A percentile compares a stretch with the other conserved stretches of the same genome.
Conservation (phyloP, 1,139 yeast genomes). For the Kodamaea plutei region DNA sequence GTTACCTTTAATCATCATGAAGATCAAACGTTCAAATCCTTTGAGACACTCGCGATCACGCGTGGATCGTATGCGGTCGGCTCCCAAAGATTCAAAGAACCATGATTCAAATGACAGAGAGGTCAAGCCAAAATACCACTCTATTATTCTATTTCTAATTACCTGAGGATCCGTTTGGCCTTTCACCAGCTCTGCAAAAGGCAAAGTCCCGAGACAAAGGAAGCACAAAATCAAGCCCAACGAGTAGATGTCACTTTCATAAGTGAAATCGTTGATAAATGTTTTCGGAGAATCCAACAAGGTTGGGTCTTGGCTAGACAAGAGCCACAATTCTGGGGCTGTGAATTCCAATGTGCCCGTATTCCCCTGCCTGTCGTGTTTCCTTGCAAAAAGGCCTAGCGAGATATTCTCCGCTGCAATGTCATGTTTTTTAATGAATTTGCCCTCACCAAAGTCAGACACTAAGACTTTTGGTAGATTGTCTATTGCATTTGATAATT, state of each 20-base stretch:
- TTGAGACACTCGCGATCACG: constrained; percentile 9
- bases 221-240: constrained; percentile 77
- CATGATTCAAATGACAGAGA: constrained; percentile 21
- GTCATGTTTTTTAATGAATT: constrained; percentile 50
- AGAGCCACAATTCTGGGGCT: constrained; percentile 71
- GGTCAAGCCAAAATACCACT: constrained; percentile 28
- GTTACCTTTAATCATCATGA: constrained; percentile 31
- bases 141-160: constrained; percentile 23
- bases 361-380: constrained; percentile 47
- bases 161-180: constrained; percentile 35
- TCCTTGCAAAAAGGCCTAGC: constrained; percentile 8
- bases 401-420: constrained; percentile 11
- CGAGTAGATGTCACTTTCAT: constrained; percentile 74
- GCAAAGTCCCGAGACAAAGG: constrained; percentile 66
- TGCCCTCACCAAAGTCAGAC: constrained; percentile 89
- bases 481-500: constrained; percentile 22
- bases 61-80: background rate
- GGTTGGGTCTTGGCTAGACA: constrained; percentile 20
- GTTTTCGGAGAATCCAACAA: constrained; percentile 12
- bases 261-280: constrained; percentile 52
- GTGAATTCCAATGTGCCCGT: constrained; percentile 87
- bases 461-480: constrained; percentile 66
- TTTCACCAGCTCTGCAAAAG: constrained; percentile 36
- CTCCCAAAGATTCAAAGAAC: constrained; percentile 16
- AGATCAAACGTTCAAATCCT: constrained; percentile 24